phyloP scores from a whole-genome alignment of 2,329 filamentous ascomycete genomes.

The Arthrobotrys sinensis region DNA sequence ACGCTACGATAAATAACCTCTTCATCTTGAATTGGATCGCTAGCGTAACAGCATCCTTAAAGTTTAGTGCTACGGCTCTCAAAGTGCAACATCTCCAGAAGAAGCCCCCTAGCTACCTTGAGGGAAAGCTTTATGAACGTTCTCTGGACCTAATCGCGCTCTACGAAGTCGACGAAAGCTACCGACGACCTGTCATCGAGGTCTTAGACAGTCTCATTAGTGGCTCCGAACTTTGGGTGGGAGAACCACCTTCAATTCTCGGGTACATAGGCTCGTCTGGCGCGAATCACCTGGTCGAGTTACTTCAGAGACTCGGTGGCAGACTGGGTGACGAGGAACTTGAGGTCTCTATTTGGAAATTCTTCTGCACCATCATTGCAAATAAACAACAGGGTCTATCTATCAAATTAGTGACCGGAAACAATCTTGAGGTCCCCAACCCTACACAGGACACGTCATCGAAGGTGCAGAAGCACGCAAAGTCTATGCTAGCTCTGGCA shows the following conservation, averaged over 20 bases:
- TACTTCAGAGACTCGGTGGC: slow-evolving; percentile 82
- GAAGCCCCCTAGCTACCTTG: slow-evolving; percentile 71
- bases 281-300: slow-evolving; percentile 85
- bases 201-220: slow-evolving; percentile 81
- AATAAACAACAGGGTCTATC: slow-evolving; percentile 97
- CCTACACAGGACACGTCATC: slow-evolving; percentile 67
- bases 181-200: slow-evolving; percentile 77
- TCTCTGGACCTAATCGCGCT: slow-evolving; percentile 83
- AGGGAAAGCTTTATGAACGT: slow-evolving; percentile 84
- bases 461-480: slow-evolving; percentile 66
- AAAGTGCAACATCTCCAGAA: slow-evolving; percentile 68
- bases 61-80: slow-evolving; percentile 76
- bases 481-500: slow-evolving; percentile 82
- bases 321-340: slow-evolving; percentile 78
- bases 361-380: slow-evolving; percentile 87
- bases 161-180: slow-evolving; percentile 78
- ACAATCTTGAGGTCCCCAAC: slow-evolving; percentile 67
- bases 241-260: slow-evolving; percentile 93
- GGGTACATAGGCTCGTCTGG: slow-evolving; percentile 87
- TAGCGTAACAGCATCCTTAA: slow-evolving; percentile 77
- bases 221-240: slow-evolving; percentile 71
- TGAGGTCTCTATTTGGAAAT: slow-evolving; percentile 82
- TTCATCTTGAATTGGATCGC: slow-evolving; percentile 73
- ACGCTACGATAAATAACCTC: slow-evolving; percentile 76
- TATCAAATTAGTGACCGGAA: slow-evolving; percentile 88